Percentiles rank a stretch among this genome's conserved stretches.
Conservation (phyloP, 2,329 filamentous ascomycete species). For the Colletotrichum sp. region DNA sequence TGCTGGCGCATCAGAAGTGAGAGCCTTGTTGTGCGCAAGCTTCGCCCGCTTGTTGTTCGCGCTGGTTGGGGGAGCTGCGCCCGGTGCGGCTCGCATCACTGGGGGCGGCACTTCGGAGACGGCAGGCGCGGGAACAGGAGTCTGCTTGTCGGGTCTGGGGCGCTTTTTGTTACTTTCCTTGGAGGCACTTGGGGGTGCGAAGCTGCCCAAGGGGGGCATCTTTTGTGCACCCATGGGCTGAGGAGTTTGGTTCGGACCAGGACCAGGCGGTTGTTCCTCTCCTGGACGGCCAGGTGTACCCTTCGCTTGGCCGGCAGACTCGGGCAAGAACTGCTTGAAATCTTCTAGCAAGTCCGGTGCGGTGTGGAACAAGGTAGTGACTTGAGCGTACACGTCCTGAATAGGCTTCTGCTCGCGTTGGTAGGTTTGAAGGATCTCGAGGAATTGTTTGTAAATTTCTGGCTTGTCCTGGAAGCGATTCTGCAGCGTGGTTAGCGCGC, state of each 20-base stretch:
- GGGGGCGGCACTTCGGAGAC: constrained; percentile 46
- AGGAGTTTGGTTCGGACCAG: constrained; percentile 57
- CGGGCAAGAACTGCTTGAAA: constrained; percentile 97
- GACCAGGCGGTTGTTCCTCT: constrained; percentile 63
- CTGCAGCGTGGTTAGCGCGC: constrained; percentile 46
- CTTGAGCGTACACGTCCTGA: constrained; percentile 96
- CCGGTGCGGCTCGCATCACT: constrained; percentile 22
- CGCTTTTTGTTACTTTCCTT: constrained; percentile 89
- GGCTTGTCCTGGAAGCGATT: constrained; percentile 96
- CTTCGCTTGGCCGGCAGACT: constrained; percentile 68
- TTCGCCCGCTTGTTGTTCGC: constrained; percentile 70
- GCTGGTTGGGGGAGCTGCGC: constrained; percentile 32
- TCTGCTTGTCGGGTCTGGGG: constrained; percentile 63
- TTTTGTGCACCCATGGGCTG: constrained; percentile 68
- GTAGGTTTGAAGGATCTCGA: constrained; percentile 97
- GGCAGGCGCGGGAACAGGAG: constrained; percentile 50
- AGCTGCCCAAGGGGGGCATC: constrained; percentile 94
- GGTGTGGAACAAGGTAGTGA: constrained; percentile 90
- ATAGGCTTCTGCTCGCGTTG: constrained; percentile 98
- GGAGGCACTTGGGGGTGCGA: constrained; percentile 82
- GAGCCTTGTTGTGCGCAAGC: constrained; percentile 68
- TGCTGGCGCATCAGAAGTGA: constrained; percentile 60
- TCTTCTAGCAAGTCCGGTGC: constrained; percentile 96
- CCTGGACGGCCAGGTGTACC: constrained; percentile 59
- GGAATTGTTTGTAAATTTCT: constrained; percentile 98